Conservation (phyloP, 495 filamentous ascomycete genomes). For the Hypoxylon rickii region DNA sequence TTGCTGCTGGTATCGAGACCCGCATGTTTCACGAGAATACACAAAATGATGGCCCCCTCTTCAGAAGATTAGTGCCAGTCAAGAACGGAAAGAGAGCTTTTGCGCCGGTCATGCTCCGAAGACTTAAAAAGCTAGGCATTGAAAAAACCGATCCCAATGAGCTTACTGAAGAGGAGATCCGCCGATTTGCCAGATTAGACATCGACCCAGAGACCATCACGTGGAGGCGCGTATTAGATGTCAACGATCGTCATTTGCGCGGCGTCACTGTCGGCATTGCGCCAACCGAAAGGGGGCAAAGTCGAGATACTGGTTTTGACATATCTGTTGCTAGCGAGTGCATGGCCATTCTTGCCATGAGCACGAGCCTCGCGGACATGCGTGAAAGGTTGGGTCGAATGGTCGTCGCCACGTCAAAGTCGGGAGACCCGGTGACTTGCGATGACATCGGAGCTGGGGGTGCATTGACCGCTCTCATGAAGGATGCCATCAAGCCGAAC, state of each 20-base stretch:
- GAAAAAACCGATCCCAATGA: conserved; percentile 91
- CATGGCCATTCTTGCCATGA: conserved; percentile 97
- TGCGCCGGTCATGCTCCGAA: conserved; percentile 84
- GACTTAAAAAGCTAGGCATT: conserved; percentile 92
- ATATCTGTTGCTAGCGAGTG: conserved; percentile 97
- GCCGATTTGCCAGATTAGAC: conserved; percentile 85
- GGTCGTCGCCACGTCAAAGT: conserved; percentile 88
- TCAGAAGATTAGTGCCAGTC: conserved; percentile 81
- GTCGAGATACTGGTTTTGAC: conserved; percentile 88
- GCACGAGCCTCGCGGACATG: conserved; percentile 86
- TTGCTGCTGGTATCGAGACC: conserved; percentile 97
- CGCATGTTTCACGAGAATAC: conserved; percentile 97
- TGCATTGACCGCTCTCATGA: conserved; percentile 92
- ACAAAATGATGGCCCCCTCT: conserved; percentile 89
- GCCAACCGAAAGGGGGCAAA: conserved; percentile 84
- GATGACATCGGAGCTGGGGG: conserved; percentile 94
- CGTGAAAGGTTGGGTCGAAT: conserved; percentile 91
- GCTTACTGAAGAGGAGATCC: conserved; percentile 86
- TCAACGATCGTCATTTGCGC: conserved; percentile 93
- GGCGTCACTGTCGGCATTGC: conserved; percentile 86
- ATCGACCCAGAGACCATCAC: conserved; percentile 97
- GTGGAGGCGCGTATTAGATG: conserved; percentile 93
- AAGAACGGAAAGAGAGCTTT: conserved; percentile 91
- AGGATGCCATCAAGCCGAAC: conserved; percentile 97
- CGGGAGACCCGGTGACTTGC: conserved; percentile 90